Evolutionary conservation across 345 rosid species (phyloP).

Genomic region (Euphorbia peplus): DNA sequence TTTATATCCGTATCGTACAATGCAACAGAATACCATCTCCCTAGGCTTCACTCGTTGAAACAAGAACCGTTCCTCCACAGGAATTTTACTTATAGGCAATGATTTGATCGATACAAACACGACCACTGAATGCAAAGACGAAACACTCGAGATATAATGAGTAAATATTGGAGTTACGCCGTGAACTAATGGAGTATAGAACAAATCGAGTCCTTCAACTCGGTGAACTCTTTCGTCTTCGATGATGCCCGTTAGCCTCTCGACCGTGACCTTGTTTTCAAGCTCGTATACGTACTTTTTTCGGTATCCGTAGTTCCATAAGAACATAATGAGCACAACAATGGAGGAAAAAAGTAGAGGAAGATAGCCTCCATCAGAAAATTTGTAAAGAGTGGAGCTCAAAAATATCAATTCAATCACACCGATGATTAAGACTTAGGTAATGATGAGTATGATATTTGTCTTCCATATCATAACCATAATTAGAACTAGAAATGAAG

Average conservation of each 20-base stretch:
- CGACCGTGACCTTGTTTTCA: conserved; percentile 34
- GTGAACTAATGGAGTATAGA: conserved; percentile 45
- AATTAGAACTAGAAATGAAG: conserved; percentile 38
- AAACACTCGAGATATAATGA: conserved; percentile 41
- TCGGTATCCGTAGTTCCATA: conserved; percentile 40
- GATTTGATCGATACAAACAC: conserved; percentile 47
- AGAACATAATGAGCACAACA: conserved; percentile 39
- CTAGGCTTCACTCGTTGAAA: conserved; percentile 33
- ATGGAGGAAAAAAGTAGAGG: conserved; percentile 37
- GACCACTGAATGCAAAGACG: conserved; percentile 36
- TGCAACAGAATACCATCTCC: conserved; percentile 37
- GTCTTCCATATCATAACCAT: conserved; percentile 60
- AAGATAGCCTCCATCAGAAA: conserved; percentile 44
- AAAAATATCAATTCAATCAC: conserved; percentile 30
- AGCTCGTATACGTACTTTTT: conserved; percentile 45
- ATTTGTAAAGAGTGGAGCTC: conserved; percentile 50
- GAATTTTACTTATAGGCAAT: conserved; percentile 34
- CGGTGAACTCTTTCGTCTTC: conserved; percentile 1
- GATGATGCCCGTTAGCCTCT: conserved; percentile 18
- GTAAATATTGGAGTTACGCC: conserved; percentile 42
- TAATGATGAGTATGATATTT: conserved; percentile 30
- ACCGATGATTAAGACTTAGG: conserved; percentile 27
- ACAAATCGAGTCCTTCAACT: conserved; percentile 41
- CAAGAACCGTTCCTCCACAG: conserved; percentile 32
- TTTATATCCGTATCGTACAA: conserved; percentile 47